Base-by-base conservation (phyloP, 2,329 filamentous ascomycete genomes). In the Cercospora zeina region DNA sequence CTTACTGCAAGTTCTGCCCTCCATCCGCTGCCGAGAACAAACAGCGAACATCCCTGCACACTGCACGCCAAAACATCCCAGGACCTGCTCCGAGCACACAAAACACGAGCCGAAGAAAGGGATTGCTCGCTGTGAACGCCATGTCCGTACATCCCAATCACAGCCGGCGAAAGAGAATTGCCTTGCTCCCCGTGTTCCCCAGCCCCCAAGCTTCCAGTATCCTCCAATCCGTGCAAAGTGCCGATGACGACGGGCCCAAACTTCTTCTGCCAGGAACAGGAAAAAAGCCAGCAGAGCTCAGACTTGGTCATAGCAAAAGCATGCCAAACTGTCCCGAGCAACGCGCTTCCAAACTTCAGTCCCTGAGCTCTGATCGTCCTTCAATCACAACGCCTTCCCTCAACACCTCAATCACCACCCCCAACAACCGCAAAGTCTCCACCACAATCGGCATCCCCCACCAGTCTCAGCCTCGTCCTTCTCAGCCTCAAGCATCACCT, bases 371-470 rank as follows among this genome's bases (percentile, higher is more conserved):
- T 2, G 30, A 7, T 14, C n/a, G 6, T 33, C 50, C 30, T 16
- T 54, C 27, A 33, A n/a, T 54, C 31, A 39, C 8, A 27, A 30
- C 9, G n/a, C 31, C 42, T 2, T 27, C 34, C 10, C 53, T 42
- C 24, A 31, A 14, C 13, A 45, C 54, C 31, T 49, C 45, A 36
- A 37, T 58, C 45, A 50, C 45, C 4, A 47, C 27, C 1, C 31
- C 39, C 13, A 58, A 24, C 16, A 62, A 49, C 9, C 31, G 9
- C 36, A 58, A 36, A 13, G 49, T 54, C 6, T 55, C 60, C 24
- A 62, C 60, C 24, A 47, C 60, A 9, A 11, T 27, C 30, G 60
- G 60, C 24, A 30, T 21, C 5, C 14, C 54, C 21, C 58, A 34
- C 6, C 47, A 47, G 2, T 19, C 7, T 2, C 13, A 2, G 2